Evolutionary conservation across 495 filamentous ascomycete genomes (phyloP), one percentile per base, ranked within the genome.

Genomic region (Lineolata rhizophorae): DNA sequence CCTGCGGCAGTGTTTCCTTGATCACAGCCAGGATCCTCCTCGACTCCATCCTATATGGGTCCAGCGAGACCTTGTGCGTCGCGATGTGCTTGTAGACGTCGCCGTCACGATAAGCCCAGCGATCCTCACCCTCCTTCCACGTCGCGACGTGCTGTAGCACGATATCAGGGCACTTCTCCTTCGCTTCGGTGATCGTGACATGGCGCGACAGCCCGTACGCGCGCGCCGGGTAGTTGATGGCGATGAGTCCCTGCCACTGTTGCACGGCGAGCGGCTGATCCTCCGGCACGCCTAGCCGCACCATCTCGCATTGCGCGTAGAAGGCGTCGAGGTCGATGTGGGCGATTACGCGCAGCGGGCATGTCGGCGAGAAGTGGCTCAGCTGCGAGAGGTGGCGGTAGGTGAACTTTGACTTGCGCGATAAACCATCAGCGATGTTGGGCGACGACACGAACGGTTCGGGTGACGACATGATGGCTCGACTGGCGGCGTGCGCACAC

Each of bases 271-370:
- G 63, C 4, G 87, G 87, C 30, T 67, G 63, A 22, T 78, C 66
- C 35, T 76, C 70, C 22, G 74, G 54, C 8, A 77, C 61, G 8
- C 67, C 72, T 21, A 94, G 60, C 5, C 90, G 72, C 2, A 90
- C 71, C 63, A 79, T 83, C 51, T 95, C 87, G 41, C 76, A 92
- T 63, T 97, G 87, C 3, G 90, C 87, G 44, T 97, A 97, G 54
- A 95, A 95, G 29, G 85, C 87, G 64, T 97, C 87, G 39, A 97
- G 70, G 49, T 97, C 87, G 36, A 95, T 65, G 46, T 94, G 87
- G 13, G 83, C 79, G 30, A 93, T 70, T 9, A 84, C 75, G 30
- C 87, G 72, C 11, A 97, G 62, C 11, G 83, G 87, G 30, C 70
- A 79, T 3, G 67, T 66, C 0, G 70, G 58, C 2, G 70, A 72